Conservation (phyloP, 2,329 filamentous ascomycete genomes). For the Beauveria australis region DNA sequence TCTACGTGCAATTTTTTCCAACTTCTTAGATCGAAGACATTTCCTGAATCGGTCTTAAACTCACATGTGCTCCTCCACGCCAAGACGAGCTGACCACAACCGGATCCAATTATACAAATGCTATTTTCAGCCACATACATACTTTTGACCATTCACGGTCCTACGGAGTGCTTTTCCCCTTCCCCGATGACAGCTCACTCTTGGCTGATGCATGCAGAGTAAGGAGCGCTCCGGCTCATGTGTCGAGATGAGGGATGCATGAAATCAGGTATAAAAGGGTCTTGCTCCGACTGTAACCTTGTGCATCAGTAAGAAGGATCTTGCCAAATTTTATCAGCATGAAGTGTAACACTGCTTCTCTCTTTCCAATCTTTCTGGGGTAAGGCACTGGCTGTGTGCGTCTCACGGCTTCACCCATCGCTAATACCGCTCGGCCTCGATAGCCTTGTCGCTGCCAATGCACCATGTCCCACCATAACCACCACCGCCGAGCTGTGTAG, state of each 20-base stretch:
- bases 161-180: neutral
- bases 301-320: neutral
- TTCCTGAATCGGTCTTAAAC: too few species aligned
- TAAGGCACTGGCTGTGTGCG: neutral
- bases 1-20: too few species aligned
- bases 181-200: neutral
- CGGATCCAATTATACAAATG: neutral
- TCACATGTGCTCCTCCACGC: neutral
- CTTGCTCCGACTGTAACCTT: neutral
- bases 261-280: neutral
- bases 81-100: slow-evolving; percentile 3
- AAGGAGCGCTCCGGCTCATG: too few species aligned
- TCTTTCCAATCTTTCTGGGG: neutral
- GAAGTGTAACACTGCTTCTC: neutral
- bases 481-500: slow-evolving; percentile 24
- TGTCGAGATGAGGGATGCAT: neutral
- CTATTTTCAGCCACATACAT: neutral
- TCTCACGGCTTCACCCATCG: neutral
- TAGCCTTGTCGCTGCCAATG: neutral
- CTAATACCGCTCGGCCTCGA: neutral
- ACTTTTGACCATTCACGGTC: neutral
- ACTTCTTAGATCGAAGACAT: too few species aligned
- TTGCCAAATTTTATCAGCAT: neutral
- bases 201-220: neutral
- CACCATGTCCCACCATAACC: slow-evolving; percentile 26